These are phyloP conservation scores for Angophora floribunda DNA, from an alignment of 345 rosid species.

Conservation along the genomic window DNA sequence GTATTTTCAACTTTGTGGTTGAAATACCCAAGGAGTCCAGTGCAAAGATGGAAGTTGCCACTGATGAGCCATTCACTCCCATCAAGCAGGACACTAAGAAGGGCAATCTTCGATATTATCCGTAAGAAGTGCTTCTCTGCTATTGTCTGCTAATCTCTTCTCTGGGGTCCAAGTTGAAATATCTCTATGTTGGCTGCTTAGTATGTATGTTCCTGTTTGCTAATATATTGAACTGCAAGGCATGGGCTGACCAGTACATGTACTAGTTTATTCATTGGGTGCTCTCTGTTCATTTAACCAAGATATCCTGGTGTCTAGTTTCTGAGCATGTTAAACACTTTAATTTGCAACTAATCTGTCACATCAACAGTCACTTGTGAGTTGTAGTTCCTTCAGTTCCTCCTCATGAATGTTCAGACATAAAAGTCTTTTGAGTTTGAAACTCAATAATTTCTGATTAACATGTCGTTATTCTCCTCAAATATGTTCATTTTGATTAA, in stretches of 20 bases:
- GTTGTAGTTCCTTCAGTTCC: not conserved
- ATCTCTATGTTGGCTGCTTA: not conserved
- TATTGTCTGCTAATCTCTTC: not conserved
- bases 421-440: not conserved
- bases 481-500: not conserved
- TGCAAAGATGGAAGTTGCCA: slow-evolving; percentile 98
- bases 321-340: not conserved
- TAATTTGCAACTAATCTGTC: not conserved
- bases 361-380: not conserved
- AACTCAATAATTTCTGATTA: not conserved
- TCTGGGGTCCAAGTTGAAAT: not conserved
- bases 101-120: slow-evolving; percentile 66
- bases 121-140: slow-evolving; percentile 27
- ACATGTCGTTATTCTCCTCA: not conserved
- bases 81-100: slow-evolving; percentile 85
- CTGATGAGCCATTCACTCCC: slow-evolving; percentile 83
- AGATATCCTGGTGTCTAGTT: not conserved
- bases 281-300: not conserved
- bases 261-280: not conserved
- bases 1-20: slow-evolving; percentile 67
- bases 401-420: not conserved
- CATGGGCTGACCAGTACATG: not conserved
- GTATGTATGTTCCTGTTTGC: not conserved
- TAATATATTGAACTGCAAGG: not conserved
- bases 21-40: slow-evolving; percentile 93